Base-by-base conservation (phyloP, 2,329 filamentous ascomycete genomes). In the Fusarium stilboides region DNA sequence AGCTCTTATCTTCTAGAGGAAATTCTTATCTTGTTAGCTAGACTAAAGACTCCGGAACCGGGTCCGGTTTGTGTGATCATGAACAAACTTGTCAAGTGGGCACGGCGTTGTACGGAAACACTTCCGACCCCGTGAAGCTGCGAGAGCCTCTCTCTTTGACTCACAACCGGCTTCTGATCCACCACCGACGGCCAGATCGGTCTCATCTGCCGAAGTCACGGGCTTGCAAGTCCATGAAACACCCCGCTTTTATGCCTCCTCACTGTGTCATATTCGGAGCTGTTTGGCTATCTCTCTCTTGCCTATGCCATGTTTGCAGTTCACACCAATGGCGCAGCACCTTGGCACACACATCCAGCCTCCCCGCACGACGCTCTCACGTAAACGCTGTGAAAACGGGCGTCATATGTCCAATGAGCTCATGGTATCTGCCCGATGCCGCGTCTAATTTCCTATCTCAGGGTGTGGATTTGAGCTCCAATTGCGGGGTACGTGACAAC, bases 401-500 rank as follows among this genome's bases (percentile, higher is more conserved):
- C 59, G 36, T 55, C 55, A 36, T 51, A 36, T 33, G 46, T 39
- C 67, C 61, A 74, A 74, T 75, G 37, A 63, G 37, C 56, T 53
- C 57, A 46, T 42, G 34, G 44, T 12, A 20, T 54, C 49, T 42
- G 36, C 50, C 62, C 57, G 54, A 51, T 45, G 33, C 65, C 71
- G 71, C 72, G 53, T 63, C 39, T 51, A 39, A 36, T 73, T 75
- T 61, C 71, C 73, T 73, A 72, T 75, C 72, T 61, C 45, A 71
- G 47, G 37, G 62, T 73, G 69, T 72, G 71, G 70, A 71, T 73
- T 75, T 62, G 42, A 70, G 60, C 62, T 51, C 65, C 63, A 64
- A 73, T 74, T 75, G 74, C 74, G 74, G 74, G 74, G 74, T 75
- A 75, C 42, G 54, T 49, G 49, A 45, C 40, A 47, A 44, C 36